Evolutionary conservation across 345 rosid genomes (phyloP), one percentile per base, ranked within the genome.

Genomic region (Pugionium cornutum): DNA sequence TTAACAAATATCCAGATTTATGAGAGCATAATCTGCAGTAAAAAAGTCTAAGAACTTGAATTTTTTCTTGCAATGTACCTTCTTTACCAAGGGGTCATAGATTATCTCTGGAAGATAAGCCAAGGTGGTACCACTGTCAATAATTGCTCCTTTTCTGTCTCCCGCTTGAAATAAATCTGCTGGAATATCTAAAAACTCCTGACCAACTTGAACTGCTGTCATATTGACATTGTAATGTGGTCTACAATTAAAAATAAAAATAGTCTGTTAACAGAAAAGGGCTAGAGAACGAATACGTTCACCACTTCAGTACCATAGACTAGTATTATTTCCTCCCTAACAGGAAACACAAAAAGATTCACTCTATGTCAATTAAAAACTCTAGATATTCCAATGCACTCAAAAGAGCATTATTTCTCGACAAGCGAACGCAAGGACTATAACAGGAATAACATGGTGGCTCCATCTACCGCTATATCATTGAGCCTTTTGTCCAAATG

Each of bases 121-220:
- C 79, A 94, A 83, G 64, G 99, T 88, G 66, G 99, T 94, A 66
- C 96, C 99, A 75, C 99, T 94, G 72, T 94, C 99, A 45, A 94
- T 87, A 74, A 94, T 94, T 44, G 96, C 80, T 52, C 94, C 96
- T 70, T 79, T 80, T 69, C 77, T 75, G 54, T 86, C 97, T 68
- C 91, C 97, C 6, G 76, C 75, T 68, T 84, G 86, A 46, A 80
- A 88, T 57, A 83, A 70, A 73, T 84, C 91, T 4, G 77, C 60
- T 53, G 97, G 79, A 75, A 94, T 81, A 69, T 80, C 78, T 50
- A 94, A 87, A 67, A 85, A 78, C 46, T 83, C 84, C 71, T 9
- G 74, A 74, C 89, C 98, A 65, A 92, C 97, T 86, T 89, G 89
- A 79, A 92, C 85, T 62, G 89, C 97, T 51, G 94, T 90, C 99